Conservation (phyloP, 768 basidiomycete species). For the Boletus bicolor region DNA sequence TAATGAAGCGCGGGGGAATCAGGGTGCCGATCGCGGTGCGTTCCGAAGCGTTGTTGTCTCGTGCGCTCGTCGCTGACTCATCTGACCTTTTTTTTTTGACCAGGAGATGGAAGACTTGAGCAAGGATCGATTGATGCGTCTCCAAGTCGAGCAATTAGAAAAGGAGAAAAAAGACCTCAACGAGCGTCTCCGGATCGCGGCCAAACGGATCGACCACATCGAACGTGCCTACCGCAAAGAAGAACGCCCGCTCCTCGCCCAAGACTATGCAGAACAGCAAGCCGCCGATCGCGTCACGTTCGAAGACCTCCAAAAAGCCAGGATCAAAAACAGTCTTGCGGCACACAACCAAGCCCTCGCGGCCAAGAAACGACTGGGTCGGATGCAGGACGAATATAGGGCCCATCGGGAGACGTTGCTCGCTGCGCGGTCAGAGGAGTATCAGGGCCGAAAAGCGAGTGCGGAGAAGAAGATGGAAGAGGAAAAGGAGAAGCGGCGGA, state of each 20-base stretch:
- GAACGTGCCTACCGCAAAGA: conserved; percentile 95
- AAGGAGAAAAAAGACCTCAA: conserved; percentile 90
- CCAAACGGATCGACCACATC: conserved; percentile 91
- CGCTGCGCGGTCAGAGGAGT: conserved; percentile 61
- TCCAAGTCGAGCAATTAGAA: conserved; percentile 94
- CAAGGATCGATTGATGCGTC: conserved; percentile 79
- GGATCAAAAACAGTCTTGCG: conserved; percentile 50
- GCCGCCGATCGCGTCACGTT: conserved; percentile 69
- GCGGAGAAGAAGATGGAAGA: conserved; percentile 73
- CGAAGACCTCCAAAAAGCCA: conserved; percentile 54
- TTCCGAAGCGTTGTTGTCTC: conserved; percentile 2
- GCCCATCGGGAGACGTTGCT: conserved; percentile 51
- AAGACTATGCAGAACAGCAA: conserved; percentile 89
- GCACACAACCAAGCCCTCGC: conserved; percentile 65
- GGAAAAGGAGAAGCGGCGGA: conserved; percentile 75
- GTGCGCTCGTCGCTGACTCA: neutral
- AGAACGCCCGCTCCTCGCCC: conserved; percentile 77
- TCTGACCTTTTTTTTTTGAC: neutral
- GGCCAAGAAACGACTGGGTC: conserved; percentile 68
- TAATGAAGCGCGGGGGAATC: conserved; percentile 77
- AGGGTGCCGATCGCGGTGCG: conserved; percentile 68
- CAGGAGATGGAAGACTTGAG: conserved; percentile 82
- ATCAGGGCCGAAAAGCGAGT: conserved; percentile 46
- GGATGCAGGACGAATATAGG: conserved; percentile 72
- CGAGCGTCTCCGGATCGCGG: conserved; percentile 74